Percentiles rank a stretch among this genome's conserved stretches.
phyloP scores from a whole-genome alignment of 2,329 filamentous ascomycete species.

The Blastomyces emzantsi region DNA sequence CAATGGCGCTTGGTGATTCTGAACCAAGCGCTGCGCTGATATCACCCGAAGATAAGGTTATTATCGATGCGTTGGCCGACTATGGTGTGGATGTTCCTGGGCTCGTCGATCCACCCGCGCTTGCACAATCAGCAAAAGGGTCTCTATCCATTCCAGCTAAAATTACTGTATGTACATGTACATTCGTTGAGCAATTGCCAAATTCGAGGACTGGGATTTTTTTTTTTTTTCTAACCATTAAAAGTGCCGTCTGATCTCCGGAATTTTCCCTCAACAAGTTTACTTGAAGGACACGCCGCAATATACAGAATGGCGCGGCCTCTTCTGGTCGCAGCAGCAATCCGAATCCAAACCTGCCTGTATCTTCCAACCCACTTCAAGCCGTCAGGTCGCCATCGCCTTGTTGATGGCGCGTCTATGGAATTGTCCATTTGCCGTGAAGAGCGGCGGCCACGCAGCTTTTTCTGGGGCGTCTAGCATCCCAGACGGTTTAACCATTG shows the following conservation, averaged over 20 bases:
- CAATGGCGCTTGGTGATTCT: background rate
- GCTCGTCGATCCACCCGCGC: background rate
- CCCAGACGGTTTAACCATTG: slow-evolving; percentile 32
- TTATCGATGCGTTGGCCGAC: slow-evolving; percentile 1
- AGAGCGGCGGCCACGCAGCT: slow-evolving; percentile 50
- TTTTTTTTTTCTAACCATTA: background rate
- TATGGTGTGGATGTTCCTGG: background rate
- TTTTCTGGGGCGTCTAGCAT: slow-evolving; percentile 47
- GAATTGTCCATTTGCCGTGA: slow-evolving; percentile 43
- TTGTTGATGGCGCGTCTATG: slow-evolving; percentile 26
- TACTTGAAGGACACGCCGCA: slow-evolving; percentile 8
- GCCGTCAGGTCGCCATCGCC: slow-evolving; percentile 25
- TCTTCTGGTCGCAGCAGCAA: slow-evolving; percentile 33
- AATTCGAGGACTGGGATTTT: background rate
- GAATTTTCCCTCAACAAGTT: slow-evolving; percentile 14
- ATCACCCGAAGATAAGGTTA: background rate
- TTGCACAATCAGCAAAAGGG: background rate
- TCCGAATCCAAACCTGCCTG: slow-evolving; percentile 27
- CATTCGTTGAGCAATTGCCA: background rate
- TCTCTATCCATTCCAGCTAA: background rate
- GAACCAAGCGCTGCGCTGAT: background rate
- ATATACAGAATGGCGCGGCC: slow-evolving; percentile 14
- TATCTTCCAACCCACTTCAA: slow-evolving; percentile 25
- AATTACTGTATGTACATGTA: background rate
- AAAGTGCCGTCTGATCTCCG: slow-evolving; percentile 14